These are phyloP conservation scores for Dalbergia cultrata DNA, from an alignment of 306 rosid species.

Conservation along the genomic window DNA sequence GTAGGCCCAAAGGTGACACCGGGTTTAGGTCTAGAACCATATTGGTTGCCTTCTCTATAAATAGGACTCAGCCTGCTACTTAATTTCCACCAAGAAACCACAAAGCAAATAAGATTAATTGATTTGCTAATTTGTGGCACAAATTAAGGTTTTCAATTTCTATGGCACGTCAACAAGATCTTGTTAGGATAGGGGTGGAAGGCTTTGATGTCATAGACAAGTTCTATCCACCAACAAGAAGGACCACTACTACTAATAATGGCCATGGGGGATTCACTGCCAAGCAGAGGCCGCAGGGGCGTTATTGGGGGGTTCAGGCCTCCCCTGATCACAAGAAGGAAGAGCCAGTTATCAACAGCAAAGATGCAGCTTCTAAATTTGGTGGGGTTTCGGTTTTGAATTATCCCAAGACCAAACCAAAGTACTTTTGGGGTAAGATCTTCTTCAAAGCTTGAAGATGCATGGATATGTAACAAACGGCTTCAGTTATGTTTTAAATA, in stretches of 20 bases:
- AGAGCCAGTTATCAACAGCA: constrained; percentile 41
- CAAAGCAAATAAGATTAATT: constrained; percentile 10
- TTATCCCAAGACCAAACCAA: constrained; percentile 39
- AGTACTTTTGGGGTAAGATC: constrained; percentile 44
- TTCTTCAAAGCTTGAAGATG: constrained; percentile 43
- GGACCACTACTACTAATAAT: not conserved
- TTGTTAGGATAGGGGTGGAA: constrained; percentile 51
- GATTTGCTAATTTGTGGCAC: not conserved
- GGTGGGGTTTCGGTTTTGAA: constrained; percentile 43
- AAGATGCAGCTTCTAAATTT: constrained; percentile 42
- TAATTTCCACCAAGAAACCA: constrained; percentile 32
- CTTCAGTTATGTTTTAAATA: not conserved
- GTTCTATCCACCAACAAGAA: constrained; percentile 41
- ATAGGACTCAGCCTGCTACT: not conserved
- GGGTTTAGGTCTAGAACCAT: constrained; percentile 43
- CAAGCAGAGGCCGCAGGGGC: no score
- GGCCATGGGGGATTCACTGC: constrained; percentile 4
- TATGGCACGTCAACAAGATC: constrained; percentile 49
- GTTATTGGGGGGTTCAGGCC: no score
- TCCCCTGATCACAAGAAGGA: constrained; percentile 16
- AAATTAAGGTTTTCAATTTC: not conserved
- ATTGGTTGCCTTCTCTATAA: constrained; percentile 26
- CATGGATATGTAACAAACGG: not conserved
- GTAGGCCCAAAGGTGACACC: not conserved
- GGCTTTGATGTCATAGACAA: constrained; percentile 47